Evolutionary conservation across 164 flowering plant genomes (phyloP), one percentile per base, ranked within the genome.

Genomic region (Amborella trichopoda): DNA sequence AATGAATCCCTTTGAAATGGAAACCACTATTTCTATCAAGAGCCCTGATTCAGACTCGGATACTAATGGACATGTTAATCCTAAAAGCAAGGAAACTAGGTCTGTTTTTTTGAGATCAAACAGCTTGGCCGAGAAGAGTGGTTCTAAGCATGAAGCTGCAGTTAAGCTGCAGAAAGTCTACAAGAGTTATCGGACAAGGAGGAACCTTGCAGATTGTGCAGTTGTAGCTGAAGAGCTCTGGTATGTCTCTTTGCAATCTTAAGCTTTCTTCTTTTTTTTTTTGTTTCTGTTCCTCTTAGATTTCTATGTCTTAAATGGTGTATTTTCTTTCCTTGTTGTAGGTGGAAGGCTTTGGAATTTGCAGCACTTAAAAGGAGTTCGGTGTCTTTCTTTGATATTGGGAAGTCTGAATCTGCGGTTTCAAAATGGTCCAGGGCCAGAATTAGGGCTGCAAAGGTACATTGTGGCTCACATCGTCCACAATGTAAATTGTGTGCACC

Each of bases 161-260:
- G 49, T 77, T 13, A 81, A 77, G 66, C 65, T 90, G 63, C 97
- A 90, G 72, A 90, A 90, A 63, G 97, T 89, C 17, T 89, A 89
- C 62, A 85, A 85, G 63, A 89, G 97, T 57, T 90, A 85, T 54
- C 56, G 95, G 21, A 90, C 95, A 0, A 72, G 97, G 52, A 56
- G 97, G 65, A 77, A 76, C 68, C 71, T 90, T 24, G 97, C 97
- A 5, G 97, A 90, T 60, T 90, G 95, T 63, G 97, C 97, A 4
- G 93, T 90, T 54, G 78, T 90, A 13, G 78, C 76, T 11, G 95
- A 81, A 61, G 91, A 85, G 56, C 67, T 75, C 66, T 85, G 95
- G 95, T 82, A 51, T 46, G 61, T 52, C 13, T 59, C 24, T n/a
- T 2, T 19, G 20, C 23, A 16, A 2, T 22, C 22, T 52, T 39